These are phyloP conservation scores for Tulasnella sp. DNA, from an alignment of 768 basidiomycete species.

Conservation along the genomic window DNA sequence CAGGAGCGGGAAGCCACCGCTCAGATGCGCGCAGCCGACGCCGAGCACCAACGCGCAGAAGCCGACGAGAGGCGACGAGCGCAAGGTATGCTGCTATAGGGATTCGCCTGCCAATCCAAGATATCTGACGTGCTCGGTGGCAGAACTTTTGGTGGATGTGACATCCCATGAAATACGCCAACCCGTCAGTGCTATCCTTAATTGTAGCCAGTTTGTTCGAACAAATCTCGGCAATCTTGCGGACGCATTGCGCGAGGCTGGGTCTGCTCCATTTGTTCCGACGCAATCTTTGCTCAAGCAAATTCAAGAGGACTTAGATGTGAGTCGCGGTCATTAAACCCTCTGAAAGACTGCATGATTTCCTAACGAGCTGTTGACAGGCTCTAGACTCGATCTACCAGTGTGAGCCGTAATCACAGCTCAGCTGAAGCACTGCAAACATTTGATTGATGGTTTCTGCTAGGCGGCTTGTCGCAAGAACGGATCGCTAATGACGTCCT, in stretches of 20 bases:
- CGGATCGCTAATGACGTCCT: conserved; percentile 42
- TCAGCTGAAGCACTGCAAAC: not conserved
- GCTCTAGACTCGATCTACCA: conserved; percentile 41
- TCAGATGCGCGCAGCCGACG: conserved; percentile 33
- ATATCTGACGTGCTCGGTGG: not conserved
- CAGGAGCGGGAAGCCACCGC: conserved; percentile 36
- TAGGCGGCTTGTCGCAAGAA: conserved; percentile 36
- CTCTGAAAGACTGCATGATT: too few species aligned
- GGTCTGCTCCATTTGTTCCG: conserved; percentile 25
- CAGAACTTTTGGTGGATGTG: conserved; percentile 41
- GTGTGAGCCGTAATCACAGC: conserved; percentile 30
- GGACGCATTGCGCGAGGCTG: conserved; percentile 29
- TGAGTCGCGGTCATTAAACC: conserved; percentile 8
- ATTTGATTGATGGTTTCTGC: not conserved
- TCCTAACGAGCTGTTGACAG: too few species aligned
- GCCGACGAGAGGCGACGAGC: conserved; percentile 36
- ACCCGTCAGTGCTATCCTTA: conserved; percentile 35
- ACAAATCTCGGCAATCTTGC: conserved; percentile 35
- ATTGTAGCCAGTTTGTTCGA: conserved; percentile 38
- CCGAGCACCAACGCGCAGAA: conserved; percentile 33
- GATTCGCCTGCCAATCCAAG: too few species aligned
- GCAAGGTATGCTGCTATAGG: conserved; percentile 36
- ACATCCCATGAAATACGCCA: conserved; percentile 37
- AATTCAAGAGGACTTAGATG: conserved; percentile 35
- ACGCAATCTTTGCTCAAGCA: conserved; percentile 22